Evolutionary conservation across 176 grass and related monocot genomes (phyloP), one percentile per base, ranked within the genome.

Genomic region (Triticum monococcum): DNA sequence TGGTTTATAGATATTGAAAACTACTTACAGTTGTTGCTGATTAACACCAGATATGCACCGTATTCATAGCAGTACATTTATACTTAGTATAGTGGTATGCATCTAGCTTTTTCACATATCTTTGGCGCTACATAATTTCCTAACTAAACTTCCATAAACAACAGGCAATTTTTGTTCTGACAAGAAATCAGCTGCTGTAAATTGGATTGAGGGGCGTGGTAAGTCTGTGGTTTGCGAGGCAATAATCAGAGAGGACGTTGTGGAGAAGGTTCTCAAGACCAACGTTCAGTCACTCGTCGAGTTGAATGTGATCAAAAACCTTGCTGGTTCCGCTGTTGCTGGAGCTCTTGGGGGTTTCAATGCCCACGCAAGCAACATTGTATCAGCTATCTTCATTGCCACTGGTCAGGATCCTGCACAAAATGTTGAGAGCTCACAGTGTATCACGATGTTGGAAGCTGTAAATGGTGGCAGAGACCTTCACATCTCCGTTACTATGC

Each of bases 321-420:
- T 98, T 81, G 96, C 90, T 22, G 94, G 96, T 48, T 98, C 96
- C 17, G 96, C 96, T 36, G 82, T 98, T 83, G 96, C 96, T 84
- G 96, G 96, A 57, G 64, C 96, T 89, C 92, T 98, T 57, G 96
- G 96, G 0, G 96, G 96, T 57, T 98, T 98, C 88, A 98, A 98
- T 84, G 96, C 96, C 40, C 96, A 98, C 76, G 93, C 96, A 66
- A 96, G 96, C 80, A 98, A 98, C 85, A 92, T 98, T 63, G 92
- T 96, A 8, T 77, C 93, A 54, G 96, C 96, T 30, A 89, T 98
- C 77, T 98, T 92, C 68, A 96, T 98, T 83, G 96, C 96, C 52
- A 98, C 96, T 59, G 96, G 96, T 81, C 96, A 96, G 84, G 96
- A 98, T 73, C 96, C 94, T 86, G 93, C 96, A 82, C 93, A 95